These are phyloP conservation scores for Didymella pinodella DNA, from an alignment of 2,329 filamentous ascomycete species.

Conservation along the genomic window DNA sequence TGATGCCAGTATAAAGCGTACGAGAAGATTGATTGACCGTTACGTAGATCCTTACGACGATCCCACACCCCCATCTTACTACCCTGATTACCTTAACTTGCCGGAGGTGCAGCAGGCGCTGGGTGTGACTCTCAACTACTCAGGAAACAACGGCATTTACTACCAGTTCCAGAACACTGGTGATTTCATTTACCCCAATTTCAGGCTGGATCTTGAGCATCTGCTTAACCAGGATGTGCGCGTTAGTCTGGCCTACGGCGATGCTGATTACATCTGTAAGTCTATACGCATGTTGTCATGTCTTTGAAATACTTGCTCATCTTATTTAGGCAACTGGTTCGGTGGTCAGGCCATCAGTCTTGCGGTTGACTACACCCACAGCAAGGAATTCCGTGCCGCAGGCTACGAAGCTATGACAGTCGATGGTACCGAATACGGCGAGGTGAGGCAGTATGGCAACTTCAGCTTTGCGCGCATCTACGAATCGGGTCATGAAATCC, in stretches of 20 bases:
- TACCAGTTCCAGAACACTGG: constrained; percentile 61
- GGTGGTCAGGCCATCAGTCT: constrained; percentile 76
- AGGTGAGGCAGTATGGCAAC: constrained; percentile 78
- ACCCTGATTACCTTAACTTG: constrained; percentile 66
- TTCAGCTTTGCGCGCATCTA: constrained; percentile 61
- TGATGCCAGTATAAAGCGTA: no score
- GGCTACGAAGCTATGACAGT: constrained; percentile 76
- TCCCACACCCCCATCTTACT: constrained; percentile 62
- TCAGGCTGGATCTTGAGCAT: constrained; percentile 54
- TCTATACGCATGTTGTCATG: no score
- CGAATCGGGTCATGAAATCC: constrained; percentile 62
- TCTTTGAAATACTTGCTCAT: no score
- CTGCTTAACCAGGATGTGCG: constrained; percentile 53
- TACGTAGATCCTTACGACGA: constrained; percentile 47
- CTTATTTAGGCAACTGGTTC: constrained; percentile 48
- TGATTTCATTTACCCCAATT: constrained; percentile 66
- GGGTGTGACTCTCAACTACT: constrained; percentile 69
- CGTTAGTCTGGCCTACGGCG: constrained; percentile 48
- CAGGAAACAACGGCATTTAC: constrained; percentile 60
- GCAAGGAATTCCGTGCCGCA: constrained; percentile 65
- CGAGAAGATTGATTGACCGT: no score
- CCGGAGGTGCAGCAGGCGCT: constrained; percentile 65
- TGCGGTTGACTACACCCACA: constrained; percentile 61
- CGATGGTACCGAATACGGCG: constrained; percentile 67
- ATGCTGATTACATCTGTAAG: constrained; percentile 52